phyloP scores from a whole-genome alignment of 2,329 filamentous ascomycete genomes.

The Alternaria viburni region DNA sequence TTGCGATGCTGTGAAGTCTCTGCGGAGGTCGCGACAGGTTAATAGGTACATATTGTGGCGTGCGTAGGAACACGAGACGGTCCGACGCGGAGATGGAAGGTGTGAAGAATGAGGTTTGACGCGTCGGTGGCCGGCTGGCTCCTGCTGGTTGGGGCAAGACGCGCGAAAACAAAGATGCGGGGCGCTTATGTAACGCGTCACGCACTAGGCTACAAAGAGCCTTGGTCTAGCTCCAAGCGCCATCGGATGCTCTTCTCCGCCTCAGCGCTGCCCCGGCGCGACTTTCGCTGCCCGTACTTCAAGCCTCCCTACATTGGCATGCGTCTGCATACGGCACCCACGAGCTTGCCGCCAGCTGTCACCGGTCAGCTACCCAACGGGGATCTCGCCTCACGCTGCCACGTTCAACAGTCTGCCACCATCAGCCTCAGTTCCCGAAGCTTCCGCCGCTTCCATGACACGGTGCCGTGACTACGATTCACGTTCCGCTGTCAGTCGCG shows the following conservation, averaged over 20 bases:
- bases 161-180: not conserved
- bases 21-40: not conserved
- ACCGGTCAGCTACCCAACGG: not conserved
- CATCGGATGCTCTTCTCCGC: not conserved
- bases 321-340: not conserved
- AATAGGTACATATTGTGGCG: slow-evolving; percentile 24
- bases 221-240: not conserved
- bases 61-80: slow-evolving; percentile 7
- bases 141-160: not conserved
- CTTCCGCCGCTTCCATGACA: not conserved
- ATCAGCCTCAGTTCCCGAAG: not conserved
- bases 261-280: not conserved
- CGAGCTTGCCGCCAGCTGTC: not conserved
- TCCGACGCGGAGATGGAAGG: slow-evolving; percentile 3
- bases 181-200: slow-evolving; percentile 3
- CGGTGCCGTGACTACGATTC: not conserved
- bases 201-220: not conserved
- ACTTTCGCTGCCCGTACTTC: not conserved
- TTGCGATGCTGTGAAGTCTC: not conserved
- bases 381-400: not conserved
- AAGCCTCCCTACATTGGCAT: not conserved
- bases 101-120: not conserved
- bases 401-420: not conserved
- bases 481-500: not conserved
- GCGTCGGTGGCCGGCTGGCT: not conserved